These are phyloP conservation scores for Parathielavia hyrcaniae DNA, from an alignment of 495 filamentous ascomycete species.

Conservation along the genomic window DNA sequence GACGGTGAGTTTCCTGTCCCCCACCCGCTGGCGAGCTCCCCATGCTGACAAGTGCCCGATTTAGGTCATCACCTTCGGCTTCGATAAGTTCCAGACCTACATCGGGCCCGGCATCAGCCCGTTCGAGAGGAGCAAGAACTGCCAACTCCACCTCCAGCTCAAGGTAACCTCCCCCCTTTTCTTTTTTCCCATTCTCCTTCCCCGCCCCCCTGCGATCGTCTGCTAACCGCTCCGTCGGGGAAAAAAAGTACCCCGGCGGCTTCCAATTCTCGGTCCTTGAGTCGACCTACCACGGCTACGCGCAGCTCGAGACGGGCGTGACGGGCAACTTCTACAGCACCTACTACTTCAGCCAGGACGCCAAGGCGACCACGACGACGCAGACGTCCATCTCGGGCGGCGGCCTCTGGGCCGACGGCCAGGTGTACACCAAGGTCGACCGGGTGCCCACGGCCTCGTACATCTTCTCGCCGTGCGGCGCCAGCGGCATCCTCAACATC, in stretches of 20 bases:
- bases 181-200: no score
- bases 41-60: not conserved
- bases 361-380: slow-evolving; percentile 46
- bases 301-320: slow-evolving; percentile 47
- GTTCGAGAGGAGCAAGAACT: slow-evolving; percentile 50
- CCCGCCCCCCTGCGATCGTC: no score
- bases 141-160: slow-evolving; percentile 53
- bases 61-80: slow-evolving; percentile 52
- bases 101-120: slow-evolving; percentile 43
- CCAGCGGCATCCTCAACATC: slow-evolving; percentile 52
- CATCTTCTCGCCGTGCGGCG: slow-evolving; percentile 54
- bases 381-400: slow-evolving; percentile 44
- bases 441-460: slow-evolving; percentile 45
- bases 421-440: slow-evolving; percentile 55
- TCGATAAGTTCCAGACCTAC: slow-evolving; percentile 53
- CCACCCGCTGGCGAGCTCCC: no score
- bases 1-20: slow-evolving; percentile 33
- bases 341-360: slow-evolving; percentile 53
- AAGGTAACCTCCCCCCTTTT: slow-evolving; percentile 19
- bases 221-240: not conserved
- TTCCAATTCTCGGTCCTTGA: slow-evolving; percentile 54
- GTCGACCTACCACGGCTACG: slow-evolving; percentile 54
- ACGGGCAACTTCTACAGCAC: slow-evolving; percentile 51
- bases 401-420: slow-evolving; percentile 40
- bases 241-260: slow-evolving; percentile 48